Base-by-base conservation (phyloP, 148 eudicot genomes). In the Rhododendron simsii region DNA sequence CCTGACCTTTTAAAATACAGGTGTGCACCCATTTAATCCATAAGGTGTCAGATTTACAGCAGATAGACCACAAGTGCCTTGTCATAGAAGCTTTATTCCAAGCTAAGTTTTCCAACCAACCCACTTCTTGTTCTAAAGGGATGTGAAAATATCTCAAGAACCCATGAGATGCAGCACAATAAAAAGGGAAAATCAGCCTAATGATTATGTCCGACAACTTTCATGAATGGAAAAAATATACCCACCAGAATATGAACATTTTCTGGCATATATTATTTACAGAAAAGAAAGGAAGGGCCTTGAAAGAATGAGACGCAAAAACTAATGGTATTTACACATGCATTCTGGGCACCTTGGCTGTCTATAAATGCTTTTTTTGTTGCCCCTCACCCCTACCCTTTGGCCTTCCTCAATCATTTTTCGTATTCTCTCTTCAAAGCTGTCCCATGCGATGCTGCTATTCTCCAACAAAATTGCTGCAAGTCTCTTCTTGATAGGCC, bases 401-500 rank as follows among this genome's bases (percentile, higher is more conserved):
- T 96, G 96, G 48, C 90, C 92, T 89, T 95, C 96, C 61, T 89
- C 92, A 1, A 93, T 85, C 98, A 95, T 96, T 89, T 91, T 95
- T 85, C 82, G 89, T 50, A 94, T 89, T 87, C 92, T 93, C 12
- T 87, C 85, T 86, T 92, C 92, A 69, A 95, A 96, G 80, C 80
- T 86, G 69, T 89, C 86, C 98, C 99, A 95, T 61, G 79, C 35
- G 75, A 94, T 90, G 85, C 95, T 95, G 48, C 80, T 87, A 63
- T 91, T 92, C 80, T 92, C 90, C 44, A 67, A 87, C 90, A 96
- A 87, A 67, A 93, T 93, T 65, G 92, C 89, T 23, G 99, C 95
- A 33, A 96, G 91, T 86, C 95, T 90, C 89, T 93, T 96, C 93
- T 93, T 94, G 93, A 91, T 95, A 44, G 99, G 98, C 78, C 96